Evolutionary conservation across 352 stramenopile species (phyloP).

Genomic region (Globisporangium irregulare): DNA sequence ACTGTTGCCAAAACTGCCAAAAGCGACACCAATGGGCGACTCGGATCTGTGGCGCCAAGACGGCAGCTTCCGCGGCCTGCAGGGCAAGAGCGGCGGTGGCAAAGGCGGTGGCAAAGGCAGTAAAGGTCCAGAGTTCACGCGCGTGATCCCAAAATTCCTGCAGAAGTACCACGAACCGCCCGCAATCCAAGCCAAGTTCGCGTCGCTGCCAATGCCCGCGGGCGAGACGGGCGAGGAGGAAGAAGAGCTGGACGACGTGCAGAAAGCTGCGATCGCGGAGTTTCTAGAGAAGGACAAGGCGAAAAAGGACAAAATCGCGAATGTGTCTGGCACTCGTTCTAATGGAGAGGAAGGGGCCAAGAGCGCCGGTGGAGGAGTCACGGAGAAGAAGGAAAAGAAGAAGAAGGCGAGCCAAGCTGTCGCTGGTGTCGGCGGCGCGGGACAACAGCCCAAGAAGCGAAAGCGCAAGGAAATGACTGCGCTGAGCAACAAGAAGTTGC

Average conservation of each 20-base stretch:
- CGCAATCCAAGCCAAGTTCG: constrained; percentile 72
- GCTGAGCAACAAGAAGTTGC: constrained; percentile 73
- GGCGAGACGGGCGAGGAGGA: constrained; percentile 51
- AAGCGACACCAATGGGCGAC: constrained; percentile 47
- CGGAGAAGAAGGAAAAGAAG: constrained; percentile 11
- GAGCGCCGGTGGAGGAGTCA: not conserved
- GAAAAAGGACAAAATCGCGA: constrained; percentile 31
- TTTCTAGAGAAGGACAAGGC: constrained; percentile 58
- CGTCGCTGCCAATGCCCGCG: constrained; percentile 29
- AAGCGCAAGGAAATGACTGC: constrained; percentile 52
- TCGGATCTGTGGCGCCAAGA: constrained; percentile 66
- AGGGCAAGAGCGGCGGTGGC: constrained; percentile 13
- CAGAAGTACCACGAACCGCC: constrained; percentile 68
- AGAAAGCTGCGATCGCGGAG: constrained; percentile 70
- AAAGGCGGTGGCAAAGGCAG: constrained; percentile 21
- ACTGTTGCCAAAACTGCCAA: too few species aligned
- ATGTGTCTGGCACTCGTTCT: constrained; percentile 9
- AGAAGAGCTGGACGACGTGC: constrained; percentile 75
- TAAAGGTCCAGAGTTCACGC: constrained; percentile 69
- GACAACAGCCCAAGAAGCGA: constrained; percentile 31
- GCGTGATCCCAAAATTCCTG: constrained; percentile 83
- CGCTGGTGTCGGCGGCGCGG: constrained; percentile 20
- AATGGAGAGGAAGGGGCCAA: constrained; percentile 17
- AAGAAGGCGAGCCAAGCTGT: constrained; percentile 40
- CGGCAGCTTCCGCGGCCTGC: constrained; percentile 65